Percentiles rank a stretch among this genome's conserved stretches.
Conservation (phyloP, 371 early-diverging fungal species). For the Mortierella sp. region DNA sequence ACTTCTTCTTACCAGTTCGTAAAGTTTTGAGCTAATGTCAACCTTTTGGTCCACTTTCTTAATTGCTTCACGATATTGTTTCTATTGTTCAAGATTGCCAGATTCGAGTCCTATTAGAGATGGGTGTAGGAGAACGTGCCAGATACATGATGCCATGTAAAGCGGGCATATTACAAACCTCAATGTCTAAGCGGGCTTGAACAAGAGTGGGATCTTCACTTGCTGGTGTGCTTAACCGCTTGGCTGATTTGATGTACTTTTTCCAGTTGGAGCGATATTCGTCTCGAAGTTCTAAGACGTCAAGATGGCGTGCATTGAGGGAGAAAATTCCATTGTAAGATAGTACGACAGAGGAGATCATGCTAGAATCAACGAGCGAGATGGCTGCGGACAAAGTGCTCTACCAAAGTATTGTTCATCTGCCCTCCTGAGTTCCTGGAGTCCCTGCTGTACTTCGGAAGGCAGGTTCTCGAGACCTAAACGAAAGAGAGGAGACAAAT, state of each 20-base stretch:
- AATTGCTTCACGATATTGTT: slow-evolving; percentile 40
- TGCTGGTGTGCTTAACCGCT: slow-evolving; percentile 36
- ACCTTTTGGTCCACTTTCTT: slow-evolving; percentile 51
- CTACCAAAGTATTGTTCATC: slow-evolving; percentile 50
- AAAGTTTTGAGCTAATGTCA: slow-evolving; percentile 33
- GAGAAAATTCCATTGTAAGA: background rate
- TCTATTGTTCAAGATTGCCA: slow-evolving; percentile 7
- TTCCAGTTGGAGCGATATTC: slow-evolving; percentile 44
- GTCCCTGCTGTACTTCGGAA: slow-evolving; percentile 49
- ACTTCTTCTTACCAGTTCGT: slow-evolving; percentile 28
- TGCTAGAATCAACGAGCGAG: background rate
- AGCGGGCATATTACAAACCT: too few species aligned
- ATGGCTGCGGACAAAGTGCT: background rate
- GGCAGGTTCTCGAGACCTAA: slow-evolving; percentile 51
- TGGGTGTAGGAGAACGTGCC: too few species aligned
- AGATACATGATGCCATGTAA: too few species aligned
- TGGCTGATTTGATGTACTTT: slow-evolving; percentile 42
- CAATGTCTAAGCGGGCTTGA: slow-evolving; percentile 32
- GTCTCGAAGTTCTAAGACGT: slow-evolving; percentile 34
- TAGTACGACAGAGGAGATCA: background rate
- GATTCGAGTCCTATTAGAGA: background rate
- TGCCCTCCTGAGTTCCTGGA: slow-evolving; percentile 40
- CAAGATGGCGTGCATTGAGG: background rate
- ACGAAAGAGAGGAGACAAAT: background rate
- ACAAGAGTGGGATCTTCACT: slow-evolving; percentile 34